Percentiles rank a stretch among this genome's conserved stretches.
These are phyloP conservation scores for Mortierella sp. DNA, from an alignment of 371 early-diverging fungal species.

Conservation along the genomic window DNA sequence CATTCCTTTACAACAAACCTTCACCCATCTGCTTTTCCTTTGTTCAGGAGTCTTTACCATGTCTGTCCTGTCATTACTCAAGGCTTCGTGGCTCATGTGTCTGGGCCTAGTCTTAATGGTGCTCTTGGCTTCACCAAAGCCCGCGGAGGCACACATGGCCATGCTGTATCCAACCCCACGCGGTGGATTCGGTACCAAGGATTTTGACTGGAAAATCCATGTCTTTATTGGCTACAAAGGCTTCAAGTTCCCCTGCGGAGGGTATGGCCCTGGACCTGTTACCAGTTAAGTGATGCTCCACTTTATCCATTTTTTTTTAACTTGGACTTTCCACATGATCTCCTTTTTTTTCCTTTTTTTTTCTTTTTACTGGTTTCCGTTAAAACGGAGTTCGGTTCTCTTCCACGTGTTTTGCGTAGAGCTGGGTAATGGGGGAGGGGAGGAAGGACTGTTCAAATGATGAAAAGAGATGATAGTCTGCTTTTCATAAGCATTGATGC, in stretches of 20 bases:
- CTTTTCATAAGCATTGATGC: too few relatives aligned
- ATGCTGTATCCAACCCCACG: conserved; percentile 42
- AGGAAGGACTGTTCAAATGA: too few relatives aligned
- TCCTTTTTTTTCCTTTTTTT: not conserved
- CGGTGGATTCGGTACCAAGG: conserved; percentile 37
- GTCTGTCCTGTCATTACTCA: not conserved
- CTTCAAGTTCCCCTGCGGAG: conserved; percentile 46
- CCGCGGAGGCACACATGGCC: conserved; percentile 37
- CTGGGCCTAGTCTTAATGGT: conserved; percentile 22
- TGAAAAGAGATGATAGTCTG: too few relatives aligned
- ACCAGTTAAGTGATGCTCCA: conserved; percentile 20
- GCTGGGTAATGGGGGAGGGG: too few relatives aligned
- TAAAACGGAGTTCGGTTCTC: not conserved
- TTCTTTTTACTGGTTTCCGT: not conserved
- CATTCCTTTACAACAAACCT: too few relatives aligned
- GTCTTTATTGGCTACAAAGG: conserved; percentile 35
- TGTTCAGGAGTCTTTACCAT: not conserved
- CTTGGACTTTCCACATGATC: too few relatives aligned
- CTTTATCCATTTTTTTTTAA: not conserved
- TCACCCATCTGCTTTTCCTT: too few relatives aligned
- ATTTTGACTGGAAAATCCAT: conserved; percentile 32
- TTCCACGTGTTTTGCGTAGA: not conserved
- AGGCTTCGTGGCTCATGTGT: conserved; percentile 29
- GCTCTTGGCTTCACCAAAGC: conserved; percentile 12
- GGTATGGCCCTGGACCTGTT: conserved; percentile 24